These are phyloP conservation scores for Torulaspora delbrueckii DNA, from an alignment of 805 yeast genomes.

Conservation along the genomic window DNA sequence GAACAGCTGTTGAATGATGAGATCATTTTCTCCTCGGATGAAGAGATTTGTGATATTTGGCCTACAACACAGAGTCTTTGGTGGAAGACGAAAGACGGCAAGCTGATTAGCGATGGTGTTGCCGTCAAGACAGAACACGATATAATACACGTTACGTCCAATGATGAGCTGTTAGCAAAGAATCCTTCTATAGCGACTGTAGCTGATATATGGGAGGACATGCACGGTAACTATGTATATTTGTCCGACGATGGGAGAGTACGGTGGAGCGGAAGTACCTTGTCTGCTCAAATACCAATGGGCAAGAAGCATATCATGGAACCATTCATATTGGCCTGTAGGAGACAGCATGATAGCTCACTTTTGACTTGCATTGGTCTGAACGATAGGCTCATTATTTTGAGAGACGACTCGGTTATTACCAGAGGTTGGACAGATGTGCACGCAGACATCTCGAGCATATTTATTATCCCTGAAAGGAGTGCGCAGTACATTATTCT, in stretches of 20 bases:
- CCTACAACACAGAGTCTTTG: constrained; percentile 11
- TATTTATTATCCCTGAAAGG: constrained; percentile 1
- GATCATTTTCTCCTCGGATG: background rate
- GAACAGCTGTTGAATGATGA: constrained; percentile 1
- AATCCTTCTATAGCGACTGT: constrained; percentile 3
- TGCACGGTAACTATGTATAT: constrained; percentile 8
- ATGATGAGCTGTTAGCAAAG: constrained; percentile 3
- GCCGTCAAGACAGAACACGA: background rate
- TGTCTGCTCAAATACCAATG: constrained; percentile 2
- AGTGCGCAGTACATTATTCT: constrained; percentile 7
- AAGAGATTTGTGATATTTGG: constrained; percentile 6
- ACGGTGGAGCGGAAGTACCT: constrained; percentile 10
- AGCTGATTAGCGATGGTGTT: constrained; percentile 5
- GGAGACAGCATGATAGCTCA: constrained; percentile 1
- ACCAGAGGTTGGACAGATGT: background rate
- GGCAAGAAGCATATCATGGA: background rate
- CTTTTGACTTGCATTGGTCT: constrained; percentile 10
- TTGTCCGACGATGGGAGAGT: constrained; percentile 6
- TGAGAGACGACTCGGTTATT: background rate
- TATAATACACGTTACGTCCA: constrained; percentile 5
- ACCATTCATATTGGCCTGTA: constrained; percentile 5
- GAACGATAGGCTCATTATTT: constrained; percentile 9
- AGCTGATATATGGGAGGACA: constrained; percentile 7
- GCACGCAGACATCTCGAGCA: constrained; percentile 1
- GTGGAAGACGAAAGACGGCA: constrained; percentile 12